Evolutionary conservation across 23 red algal species (phyloP).

Genomic region (Chondrus crispus): DNA sequence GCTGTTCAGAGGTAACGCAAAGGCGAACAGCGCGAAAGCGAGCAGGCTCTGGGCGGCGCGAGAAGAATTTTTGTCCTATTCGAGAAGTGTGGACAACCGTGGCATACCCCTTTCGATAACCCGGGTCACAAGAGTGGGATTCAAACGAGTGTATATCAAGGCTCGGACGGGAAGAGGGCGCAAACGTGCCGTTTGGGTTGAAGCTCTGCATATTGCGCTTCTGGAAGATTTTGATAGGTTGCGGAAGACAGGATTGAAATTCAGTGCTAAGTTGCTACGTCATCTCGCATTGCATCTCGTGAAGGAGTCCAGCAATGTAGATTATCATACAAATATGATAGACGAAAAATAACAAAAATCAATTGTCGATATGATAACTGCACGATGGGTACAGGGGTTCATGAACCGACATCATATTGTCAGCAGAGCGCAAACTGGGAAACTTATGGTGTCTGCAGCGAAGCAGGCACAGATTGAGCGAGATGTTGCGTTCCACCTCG

Average conservation of each 20-base stretch:
- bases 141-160: neutral
- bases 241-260: neutral
- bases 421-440: neutral
- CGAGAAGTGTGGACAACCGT: neutral
- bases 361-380: neutral
- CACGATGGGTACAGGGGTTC: neutral
- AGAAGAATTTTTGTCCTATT: neutral
- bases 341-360: neutral
- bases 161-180: neutral
- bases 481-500: constrained; percentile 26
- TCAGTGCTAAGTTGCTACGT: neutral
- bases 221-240: constrained; percentile 5
- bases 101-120: neutral
- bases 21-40: neutral
- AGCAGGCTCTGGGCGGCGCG: neutral
- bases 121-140: neutral
- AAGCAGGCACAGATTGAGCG: constrained; percentile 15
- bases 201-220: neutral
- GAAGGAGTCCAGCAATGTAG: neutral
- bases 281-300: neutral
- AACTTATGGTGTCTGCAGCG: neutral
- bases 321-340: neutral
- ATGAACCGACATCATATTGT: constrained; percentile 25
- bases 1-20: neutral
- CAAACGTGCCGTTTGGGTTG: neutral